phyloP scores from a whole-genome alignment of 805 yeast species.

The Metschnikowia henanensis region DNA sequence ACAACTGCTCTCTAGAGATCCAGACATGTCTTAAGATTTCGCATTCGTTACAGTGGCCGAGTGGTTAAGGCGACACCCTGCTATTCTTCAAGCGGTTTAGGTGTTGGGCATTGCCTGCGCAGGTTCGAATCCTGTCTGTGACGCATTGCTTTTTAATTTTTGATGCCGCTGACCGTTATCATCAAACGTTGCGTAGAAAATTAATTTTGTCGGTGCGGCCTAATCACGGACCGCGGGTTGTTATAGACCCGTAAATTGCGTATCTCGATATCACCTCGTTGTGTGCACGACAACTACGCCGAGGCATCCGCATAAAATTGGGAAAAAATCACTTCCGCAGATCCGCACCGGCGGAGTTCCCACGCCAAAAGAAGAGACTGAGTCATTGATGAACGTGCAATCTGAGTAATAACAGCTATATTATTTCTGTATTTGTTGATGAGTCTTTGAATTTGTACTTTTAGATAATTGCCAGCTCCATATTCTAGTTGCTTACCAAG shows the following conservation, averaged over 20 bases:
- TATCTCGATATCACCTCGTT: neutral
- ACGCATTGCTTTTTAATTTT: constrained; percentile 43
- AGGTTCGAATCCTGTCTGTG: constrained; percentile 99
- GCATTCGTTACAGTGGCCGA: constrained; percentile 45
- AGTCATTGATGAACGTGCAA: too few relatives aligned
- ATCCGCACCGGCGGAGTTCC: constrained; percentile 2
- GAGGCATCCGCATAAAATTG: neutral
- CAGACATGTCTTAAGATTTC: neutral
- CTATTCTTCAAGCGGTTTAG: constrained; percentile 25
- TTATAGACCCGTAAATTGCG: constrained; percentile 1
- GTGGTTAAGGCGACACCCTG: constrained; percentile 52
- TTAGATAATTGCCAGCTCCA: too few relatives aligned
- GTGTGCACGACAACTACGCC: constrained; percentile 4
- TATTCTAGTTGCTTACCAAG: neutral
- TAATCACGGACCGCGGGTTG: neutral
- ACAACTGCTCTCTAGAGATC: too few relatives aligned
- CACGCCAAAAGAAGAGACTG: too few relatives aligned
- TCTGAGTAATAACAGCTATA: too few relatives aligned
- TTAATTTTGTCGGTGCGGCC: neutral
- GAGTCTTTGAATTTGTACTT: too few relatives aligned
- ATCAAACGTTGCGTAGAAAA: neutral
- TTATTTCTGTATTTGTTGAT: neutral
- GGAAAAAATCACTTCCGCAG: neutral
- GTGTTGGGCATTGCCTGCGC: constrained; percentile 64
- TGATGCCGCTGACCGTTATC: neutral